phyloP scores from a whole-genome alignment of 2,329 filamentous ascomycete genomes.

The Xylaria sp. region DNA sequence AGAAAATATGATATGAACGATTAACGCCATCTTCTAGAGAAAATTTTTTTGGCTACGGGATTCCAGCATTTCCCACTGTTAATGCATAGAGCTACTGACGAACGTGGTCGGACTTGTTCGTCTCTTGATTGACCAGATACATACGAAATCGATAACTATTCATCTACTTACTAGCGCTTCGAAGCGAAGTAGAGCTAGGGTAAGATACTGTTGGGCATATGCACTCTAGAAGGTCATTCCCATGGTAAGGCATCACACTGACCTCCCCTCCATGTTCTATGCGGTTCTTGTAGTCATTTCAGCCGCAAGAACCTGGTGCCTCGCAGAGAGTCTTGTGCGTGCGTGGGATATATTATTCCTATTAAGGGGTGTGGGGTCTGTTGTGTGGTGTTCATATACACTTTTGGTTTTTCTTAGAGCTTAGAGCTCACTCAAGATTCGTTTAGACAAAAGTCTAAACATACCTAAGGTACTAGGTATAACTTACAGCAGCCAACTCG shows the following conservation, averaged over 20 bases:
- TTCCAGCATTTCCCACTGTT: not conserved
- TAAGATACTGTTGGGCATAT: not conserved
- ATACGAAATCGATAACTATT: not conserved
- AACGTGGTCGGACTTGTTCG: not conserved
- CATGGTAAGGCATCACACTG: not conserved
- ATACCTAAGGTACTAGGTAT: too few relatives aligned
- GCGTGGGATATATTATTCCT: not conserved
- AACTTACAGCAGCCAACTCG: not conserved
- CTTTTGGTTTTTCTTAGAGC: too few relatives aligned
- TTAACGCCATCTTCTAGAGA: conserved; percentile 37
- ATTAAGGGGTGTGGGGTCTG: not conserved
- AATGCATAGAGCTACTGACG: not conserved
- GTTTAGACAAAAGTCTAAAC: too few relatives aligned
- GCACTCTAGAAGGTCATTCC: not conserved
- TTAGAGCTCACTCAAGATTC: too few relatives aligned
- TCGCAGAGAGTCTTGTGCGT: not conserved
- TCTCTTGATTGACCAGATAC: not conserved
- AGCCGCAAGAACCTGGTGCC: not conserved
- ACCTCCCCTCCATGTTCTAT: not conserved
- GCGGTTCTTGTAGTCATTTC: not conserved
- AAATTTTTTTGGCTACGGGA: not conserved
- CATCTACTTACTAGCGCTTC: not conserved
- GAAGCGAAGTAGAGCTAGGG: not conserved
- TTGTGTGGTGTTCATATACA: too few relatives aligned
- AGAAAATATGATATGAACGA: conserved; percentile 45